Percentiles rank a stretch among this genome's conserved stretches.
These are phyloP conservation scores for Auricularia sp. DNA, from an alignment of 768 basidiomycete genomes.

Conservation along the genomic window DNA sequence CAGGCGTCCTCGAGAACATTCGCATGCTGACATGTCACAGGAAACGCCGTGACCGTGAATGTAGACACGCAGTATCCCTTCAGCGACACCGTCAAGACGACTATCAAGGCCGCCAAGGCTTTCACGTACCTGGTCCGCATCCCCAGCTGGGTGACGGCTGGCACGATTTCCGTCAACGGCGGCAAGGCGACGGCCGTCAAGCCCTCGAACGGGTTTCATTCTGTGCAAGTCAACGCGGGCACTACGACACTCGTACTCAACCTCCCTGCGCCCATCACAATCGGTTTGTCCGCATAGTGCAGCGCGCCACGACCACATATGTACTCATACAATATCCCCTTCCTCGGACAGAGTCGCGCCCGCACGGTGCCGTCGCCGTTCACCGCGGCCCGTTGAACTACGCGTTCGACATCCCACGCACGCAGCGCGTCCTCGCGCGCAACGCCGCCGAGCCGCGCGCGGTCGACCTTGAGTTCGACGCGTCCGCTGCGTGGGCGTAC, in stretches of 20 bases:
- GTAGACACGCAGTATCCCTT: constrained; percentile 45
- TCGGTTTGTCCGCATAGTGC: constrained; percentile 23
- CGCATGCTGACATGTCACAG: constrained; percentile 13
- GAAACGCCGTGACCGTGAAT: constrained; percentile 32
- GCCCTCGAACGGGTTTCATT: constrained; percentile 33
- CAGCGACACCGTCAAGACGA: constrained; percentile 38
- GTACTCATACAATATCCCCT: no score
- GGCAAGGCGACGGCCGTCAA: constrained; percentile 26
- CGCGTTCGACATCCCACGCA: constrained; percentile 39
- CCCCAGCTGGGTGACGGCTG: constrained; percentile 38
- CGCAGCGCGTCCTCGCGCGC: constrained; percentile 27
- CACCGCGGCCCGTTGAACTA: constrained; percentile 48
- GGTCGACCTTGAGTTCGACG: constrained; percentile 41
- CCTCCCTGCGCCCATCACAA: constrained; percentile 37
- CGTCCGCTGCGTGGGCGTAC: constrained; percentile 40
- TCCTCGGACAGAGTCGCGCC: constrained; percentile 32
- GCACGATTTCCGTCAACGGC: constrained; percentile 34
- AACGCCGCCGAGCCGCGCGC: constrained; percentile 38
- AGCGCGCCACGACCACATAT: neutral
- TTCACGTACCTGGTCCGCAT: constrained; percentile 43
- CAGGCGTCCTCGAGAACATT: neutral
- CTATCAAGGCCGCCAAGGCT: constrained; percentile 30
- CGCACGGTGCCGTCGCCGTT: constrained; percentile 42
- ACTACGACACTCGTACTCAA: constrained; percentile 36
- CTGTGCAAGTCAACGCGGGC: constrained; percentile 30